Evolutionary conservation across 257 asterid genomes (phyloP), one percentile per base, ranked within the genome.

Genomic region (Dorcoceras hygrometricum): DNA sequence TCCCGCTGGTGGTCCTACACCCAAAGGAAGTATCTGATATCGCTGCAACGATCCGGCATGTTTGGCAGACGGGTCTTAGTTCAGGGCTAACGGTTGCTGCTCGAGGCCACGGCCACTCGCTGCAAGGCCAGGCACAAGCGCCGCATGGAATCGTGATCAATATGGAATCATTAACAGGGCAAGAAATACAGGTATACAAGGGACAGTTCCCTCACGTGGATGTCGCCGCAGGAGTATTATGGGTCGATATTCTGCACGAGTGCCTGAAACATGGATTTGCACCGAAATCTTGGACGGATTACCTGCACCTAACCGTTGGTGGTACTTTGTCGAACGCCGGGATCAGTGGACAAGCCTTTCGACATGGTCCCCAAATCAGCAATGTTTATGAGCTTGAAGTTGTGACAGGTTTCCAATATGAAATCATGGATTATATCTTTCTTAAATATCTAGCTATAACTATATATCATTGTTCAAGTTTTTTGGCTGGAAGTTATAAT

Each of bases 251-350:
- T 61, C 56, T 91, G 72, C 78, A 83, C 56, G 90, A 87, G 71
- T 79, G 92, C 67, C 62, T 91, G 70, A 84, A 83, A 56, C 69
- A 73, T 23, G 97, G 94, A 6, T 56, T 93, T 29, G 88, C 98
- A 0, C 98, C 98, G 0, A 89, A 84, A 73, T 82, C 97, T 20
- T 93, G 98, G 98, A 93, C 98, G 0, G 98, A 93, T 63, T 93
- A 93, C 70, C 72, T 93, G 6, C 98, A 93, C 65, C 84, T 93
- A 0, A 87, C 97, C 0, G 95, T 89, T 22, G 98, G 98, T 2
- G 98, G 98, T 29, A 92, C 98, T 18, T 62, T 92, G 76, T 87
- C 97, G 24, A 87, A 92, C 68, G 97, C 93, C 5, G 98, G 98
- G 59, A 86, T 92, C 50, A 93, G 98, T 10, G 98, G 97, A 6